Conservation (phyloP, 2,329 filamentous ascomycete species). For the Aspergillus fumigatiaffinis region DNA sequence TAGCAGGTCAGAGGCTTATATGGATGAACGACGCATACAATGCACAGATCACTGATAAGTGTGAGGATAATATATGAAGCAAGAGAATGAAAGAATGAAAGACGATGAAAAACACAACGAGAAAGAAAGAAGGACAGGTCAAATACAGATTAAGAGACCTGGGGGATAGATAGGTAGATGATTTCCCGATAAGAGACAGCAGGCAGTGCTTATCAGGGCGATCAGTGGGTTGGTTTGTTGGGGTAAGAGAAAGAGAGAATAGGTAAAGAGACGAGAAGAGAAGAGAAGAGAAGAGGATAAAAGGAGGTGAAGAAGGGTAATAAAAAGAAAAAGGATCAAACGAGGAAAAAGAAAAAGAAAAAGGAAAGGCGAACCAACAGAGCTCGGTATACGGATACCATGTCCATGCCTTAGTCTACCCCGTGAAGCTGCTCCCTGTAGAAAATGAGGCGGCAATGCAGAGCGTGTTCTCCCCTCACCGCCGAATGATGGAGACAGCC, state of each 20-base stretch:
- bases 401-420: too few species aligned
- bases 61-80: slow-evolving; percentile 7
- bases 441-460: slow-evolving; percentile 22
- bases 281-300: background rate
- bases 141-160: background rate
- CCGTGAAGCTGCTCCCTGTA: background rate
- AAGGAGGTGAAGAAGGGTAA: background rate
- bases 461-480: slow-evolving; percentile 11
- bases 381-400: too few species aligned
- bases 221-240: background rate
- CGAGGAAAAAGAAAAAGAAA: slow-evolving; percentile 5
- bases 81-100: slow-evolving; percentile 5
- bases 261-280: slow-evolving; percentile 8
- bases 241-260: slow-evolving; percentile 4
- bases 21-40: background rate
- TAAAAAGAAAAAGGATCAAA: slow-evolving; percentile 9
- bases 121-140: background rate
- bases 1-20: background rate
- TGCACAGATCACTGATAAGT: slow-evolving; percentile 3
- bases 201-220: background rate
- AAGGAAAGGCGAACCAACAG: slow-evolving; percentile 10
- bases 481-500: slow-evolving; percentile 6
- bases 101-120: slow-evolving; percentile 2
- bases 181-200: background rate
- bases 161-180: background rate